Base-by-base conservation (phyloP, 805 yeast species). In the Cyberlindnera mycetangii region DNA sequence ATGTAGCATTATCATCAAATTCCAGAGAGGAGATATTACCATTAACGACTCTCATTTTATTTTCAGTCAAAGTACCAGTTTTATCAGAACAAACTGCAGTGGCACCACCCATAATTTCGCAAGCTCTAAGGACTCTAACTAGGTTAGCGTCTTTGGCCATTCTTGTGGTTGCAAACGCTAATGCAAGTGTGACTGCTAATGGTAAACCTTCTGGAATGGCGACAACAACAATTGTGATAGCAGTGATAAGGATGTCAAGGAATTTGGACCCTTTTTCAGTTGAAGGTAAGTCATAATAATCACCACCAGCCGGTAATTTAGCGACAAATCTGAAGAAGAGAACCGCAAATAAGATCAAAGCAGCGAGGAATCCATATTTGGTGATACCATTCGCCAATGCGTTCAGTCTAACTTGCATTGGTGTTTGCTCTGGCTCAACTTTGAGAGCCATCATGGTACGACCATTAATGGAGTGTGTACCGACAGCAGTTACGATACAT, bases 171-270 rank as follows among this genome's bases (percentile, higher is more conserved):
- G 99, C 99, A 71, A 93, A 93, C 0, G 99, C 99, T 53, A 93
- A 72, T 0, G 99, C 96, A 37, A 93, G 73, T 1, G 99, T 93
- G 15, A 93, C 99, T 2, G 99, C 99, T 45, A 93, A 72, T 1
- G 99, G 99, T 45, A 93, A 75, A 50, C 99, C 99, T 68, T 93
- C 99, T 3, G 99, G 99, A n/a, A 93, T 96, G 0, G 99, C 99
- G 40, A 93, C 99, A 14, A 92, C 99, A 22, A 93, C 81, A 55
- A 93, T 77, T 0, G 99, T 89, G 48, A 93, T 85, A 1, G 98
- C 85, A 19, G 93, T 88, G 58, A 93, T 93, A 48, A 93, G 72
- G 45, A 92, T 86, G 57, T 88, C 83, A 69, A 93, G 71, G 55
- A 90, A 90, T 53, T 76, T 76, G 44, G 87, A 80, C 53, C 96